These are phyloP conservation scores for Flaveria robusta DNA, from an alignment of 129 eudicot genomes.

Conservation along the genomic window DNA sequence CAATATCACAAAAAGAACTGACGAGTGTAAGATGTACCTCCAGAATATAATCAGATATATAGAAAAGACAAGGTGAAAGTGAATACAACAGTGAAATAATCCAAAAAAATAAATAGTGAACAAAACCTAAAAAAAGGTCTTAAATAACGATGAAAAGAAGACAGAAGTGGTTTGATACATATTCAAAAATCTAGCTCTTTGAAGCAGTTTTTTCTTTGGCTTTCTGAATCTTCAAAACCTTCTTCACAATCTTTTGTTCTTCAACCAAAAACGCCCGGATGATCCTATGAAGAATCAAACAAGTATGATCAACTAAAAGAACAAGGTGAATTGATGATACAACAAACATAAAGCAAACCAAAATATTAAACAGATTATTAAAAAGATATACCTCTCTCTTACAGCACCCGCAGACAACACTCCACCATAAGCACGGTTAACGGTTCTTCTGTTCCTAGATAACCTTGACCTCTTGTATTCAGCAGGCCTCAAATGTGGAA, in stretches of 20 bases:
- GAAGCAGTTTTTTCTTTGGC: conserved; percentile 66
- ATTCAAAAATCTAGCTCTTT: conserved; percentile 45
- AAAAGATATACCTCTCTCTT: conserved; percentile 55
- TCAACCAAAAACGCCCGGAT: conserved; percentile 80
- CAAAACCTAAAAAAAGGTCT: background rate
- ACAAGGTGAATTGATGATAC: background rate
- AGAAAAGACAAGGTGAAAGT: background rate
- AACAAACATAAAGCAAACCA: background rate
- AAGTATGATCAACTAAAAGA: background rate
- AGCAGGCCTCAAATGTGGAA: conserved; percentile 85
- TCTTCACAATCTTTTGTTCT: conserved; percentile 93
- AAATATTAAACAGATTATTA: background rate
- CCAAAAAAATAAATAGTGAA: conserved; percentile 1
- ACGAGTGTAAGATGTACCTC: background rate
- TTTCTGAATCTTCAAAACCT: conserved; percentile 91
- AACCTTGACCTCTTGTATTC: conserved; percentile 83
- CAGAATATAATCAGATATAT: background rate
- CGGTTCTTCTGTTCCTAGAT: conserved; percentile 73
- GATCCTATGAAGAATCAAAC: conserved; percentile 46
- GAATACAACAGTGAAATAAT: background rate
- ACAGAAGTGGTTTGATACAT: conserved; percentile 17
- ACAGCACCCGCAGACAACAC: conserved; percentile 75
- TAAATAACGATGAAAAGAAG: background rate
- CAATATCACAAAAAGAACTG: no score
- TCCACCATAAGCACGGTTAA: conserved; percentile 83